Evolutionary conservation across 441 rosid species (phyloP).

Genomic region (Corymbia citriodora): DNA sequence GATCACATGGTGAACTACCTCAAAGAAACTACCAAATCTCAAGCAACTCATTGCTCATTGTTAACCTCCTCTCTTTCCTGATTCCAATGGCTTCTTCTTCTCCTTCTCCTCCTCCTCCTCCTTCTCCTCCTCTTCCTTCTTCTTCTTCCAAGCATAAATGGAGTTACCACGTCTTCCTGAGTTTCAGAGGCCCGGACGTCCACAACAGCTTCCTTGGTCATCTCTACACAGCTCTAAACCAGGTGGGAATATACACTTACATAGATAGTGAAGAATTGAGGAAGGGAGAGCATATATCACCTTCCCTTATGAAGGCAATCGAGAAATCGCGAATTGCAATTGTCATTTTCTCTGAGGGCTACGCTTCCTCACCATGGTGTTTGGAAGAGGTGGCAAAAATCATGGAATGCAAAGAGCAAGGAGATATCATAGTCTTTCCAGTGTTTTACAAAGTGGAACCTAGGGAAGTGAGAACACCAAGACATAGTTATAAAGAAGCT

Average conservation of each 20-base stretch:
- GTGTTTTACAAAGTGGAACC: neutral
- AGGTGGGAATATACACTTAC: neutral
- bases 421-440: neutral
- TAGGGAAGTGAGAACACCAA: neutral
- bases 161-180: neutral
- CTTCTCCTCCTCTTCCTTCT: too few species aligned
- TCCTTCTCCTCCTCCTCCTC: too few species aligned
- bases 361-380: neutral
- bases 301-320: neutral
- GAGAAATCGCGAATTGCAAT: neutral
- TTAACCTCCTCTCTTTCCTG: neutral
- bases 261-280: neutral
- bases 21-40: too few species aligned
- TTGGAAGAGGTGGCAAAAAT: neutral
- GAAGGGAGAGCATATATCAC: neutral
- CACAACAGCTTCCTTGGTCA: neutral
- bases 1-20: too few species aligned
- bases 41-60: neutral
- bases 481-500: neutral
- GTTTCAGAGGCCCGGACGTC: neutral
- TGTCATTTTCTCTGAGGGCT: neutral
- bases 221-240: neutral
- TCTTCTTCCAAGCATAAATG: neutral
- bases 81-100: neutral
- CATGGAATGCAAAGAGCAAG: neutral